phyloP scores from a whole-genome alignment of 768 basidiomycete genomes.

The Trametopsis cervina region DNA sequence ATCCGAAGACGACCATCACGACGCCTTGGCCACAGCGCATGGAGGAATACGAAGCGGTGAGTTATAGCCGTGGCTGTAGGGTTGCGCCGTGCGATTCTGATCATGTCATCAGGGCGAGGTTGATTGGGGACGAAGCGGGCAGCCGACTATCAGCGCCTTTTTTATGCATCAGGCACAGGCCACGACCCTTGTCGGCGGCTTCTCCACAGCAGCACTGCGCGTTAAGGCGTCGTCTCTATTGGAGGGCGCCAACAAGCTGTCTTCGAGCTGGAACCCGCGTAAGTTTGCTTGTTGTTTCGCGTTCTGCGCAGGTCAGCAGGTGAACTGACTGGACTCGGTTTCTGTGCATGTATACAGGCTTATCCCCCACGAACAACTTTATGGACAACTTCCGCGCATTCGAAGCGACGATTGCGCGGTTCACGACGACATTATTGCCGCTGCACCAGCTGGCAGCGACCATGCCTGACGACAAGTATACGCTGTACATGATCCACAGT shows the following conservation, averaged over 20 bases:
- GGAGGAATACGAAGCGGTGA: constrained; percentile 65
- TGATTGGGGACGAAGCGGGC: constrained; percentile 38
- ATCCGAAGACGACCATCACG: constrained; percentile 50
- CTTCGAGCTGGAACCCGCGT: constrained; percentile 58
- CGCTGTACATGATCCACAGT: constrained; percentile 54
- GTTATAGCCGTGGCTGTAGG: constrained; percentile 17
- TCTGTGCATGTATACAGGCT: constrained; percentile 30
- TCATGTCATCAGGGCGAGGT: constrained; percentile 45
- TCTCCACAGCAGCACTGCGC: constrained; percentile 57
- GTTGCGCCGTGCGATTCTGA: constrained; percentile 1
- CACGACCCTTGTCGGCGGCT: constrained; percentile 41
- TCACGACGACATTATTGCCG: constrained; percentile 56
- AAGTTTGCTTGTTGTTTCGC: constrained; percentile 15
- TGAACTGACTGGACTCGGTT: no score
- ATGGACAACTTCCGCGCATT: constrained; percentile 53
- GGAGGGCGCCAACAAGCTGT: constrained; percentile 56
- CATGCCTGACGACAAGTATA: constrained; percentile 50
- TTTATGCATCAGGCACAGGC: constrained; percentile 46
- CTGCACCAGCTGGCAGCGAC: constrained; percentile 55
- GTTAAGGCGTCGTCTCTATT: constrained; percentile 75
- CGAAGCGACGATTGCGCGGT: constrained; percentile 59
- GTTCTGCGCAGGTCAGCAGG: no score
- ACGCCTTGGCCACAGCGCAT: constrained; percentile 75
- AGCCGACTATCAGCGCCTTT: constrained; percentile 58
- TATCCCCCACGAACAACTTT: constrained; percentile 40